Evolutionary conservation across 495 filamentous ascomycete species (phyloP), one percentile per base, ranked within the genome.

Genomic region (Lophiotrema nucula): DNA sequence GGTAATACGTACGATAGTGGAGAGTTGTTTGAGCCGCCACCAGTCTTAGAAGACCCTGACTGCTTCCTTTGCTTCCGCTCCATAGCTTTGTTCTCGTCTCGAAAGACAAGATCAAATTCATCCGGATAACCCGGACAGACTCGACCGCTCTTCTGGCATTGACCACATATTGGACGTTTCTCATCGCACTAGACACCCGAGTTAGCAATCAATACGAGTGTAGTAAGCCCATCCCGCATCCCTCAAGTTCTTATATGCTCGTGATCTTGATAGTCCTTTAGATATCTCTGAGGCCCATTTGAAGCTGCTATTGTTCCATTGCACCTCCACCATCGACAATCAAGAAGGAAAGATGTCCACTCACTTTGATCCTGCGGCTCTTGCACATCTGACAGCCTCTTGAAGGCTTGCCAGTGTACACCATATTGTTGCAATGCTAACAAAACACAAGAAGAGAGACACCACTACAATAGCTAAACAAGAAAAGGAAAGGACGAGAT

Each of bases 121-220:
- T 71, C 65, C 54, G 45, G 62, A 48, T 69, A 69, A 11, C 69
- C 69, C 10, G 69, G 69, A 42, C 69, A 71, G 23, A 16, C 41
- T 3, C 67, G 65, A n/a, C 62, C 57, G 18, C 58, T 47, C 49
- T 64, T 66, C 41, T 53, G 55, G 47, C 69, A 71, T 52, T 66
- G 67, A 23, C 45, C 58, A 47, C 69, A 71, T 25, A 42, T 61
- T 47, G 69, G 69, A 12, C 67, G 62, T 35, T 47, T 58, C 47
- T 69, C 67, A 50, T 70, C 69, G 48, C 69, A 71, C 69, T 71
- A 53, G 24, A 50, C n/a, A n/a, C n/a, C n/a, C n/a, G n/a, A n/a
- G n/a, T n/a, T n/a, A n/a, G n/a, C n/a, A n/a, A n/a, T n/a, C n/a
- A n/a, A n/a, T n/a, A n/a, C n/a, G n/a, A n/a, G n/a, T n/a, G n/a